These are phyloP conservation scores for Huntiella omanensis DNA, from an alignment of 2,329 filamentous ascomycete species.

Conservation along the genomic window DNA sequence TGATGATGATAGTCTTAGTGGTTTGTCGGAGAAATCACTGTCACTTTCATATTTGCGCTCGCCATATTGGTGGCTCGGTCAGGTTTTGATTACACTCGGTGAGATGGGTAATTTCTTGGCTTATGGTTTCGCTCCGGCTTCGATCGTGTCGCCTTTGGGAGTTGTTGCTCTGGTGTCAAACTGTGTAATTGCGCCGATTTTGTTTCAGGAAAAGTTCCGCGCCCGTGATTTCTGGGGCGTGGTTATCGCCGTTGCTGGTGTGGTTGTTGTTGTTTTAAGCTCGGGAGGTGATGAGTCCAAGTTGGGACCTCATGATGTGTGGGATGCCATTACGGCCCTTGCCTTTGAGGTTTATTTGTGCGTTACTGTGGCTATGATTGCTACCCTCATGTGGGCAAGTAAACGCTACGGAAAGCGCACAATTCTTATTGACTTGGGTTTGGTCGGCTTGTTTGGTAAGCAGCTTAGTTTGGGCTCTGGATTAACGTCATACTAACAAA, in stretches of 20 bases:
- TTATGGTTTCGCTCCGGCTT: conserved; percentile 93
- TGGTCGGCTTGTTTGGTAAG: conserved; percentile 83
- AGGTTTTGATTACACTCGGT: conserved; percentile 78
- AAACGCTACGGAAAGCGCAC: conserved; percentile 66
- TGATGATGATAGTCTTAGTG: not conserved
- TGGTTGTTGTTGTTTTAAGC: conserved; percentile 81
- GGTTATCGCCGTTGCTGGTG: conserved; percentile 66
- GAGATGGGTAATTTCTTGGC: conserved; percentile 94
- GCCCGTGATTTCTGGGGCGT: conserved; percentile 75
- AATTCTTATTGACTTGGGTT: conserved; percentile 78
- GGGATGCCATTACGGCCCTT: conserved; percentile 68
- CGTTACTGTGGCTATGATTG: conserved; percentile 55
- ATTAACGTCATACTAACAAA: conserved; percentile 4
- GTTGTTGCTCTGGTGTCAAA: conserved; percentile 96
- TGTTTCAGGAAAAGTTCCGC: conserved; percentile 83
- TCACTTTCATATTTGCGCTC: conserved; percentile 66
- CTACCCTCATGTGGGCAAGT: conserved; percentile 63
- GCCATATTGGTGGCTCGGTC: conserved; percentile 91
- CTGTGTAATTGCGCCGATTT: conserved; percentile 83
- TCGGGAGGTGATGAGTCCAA: conserved; percentile 80
- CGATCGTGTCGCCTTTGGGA: conserved; percentile 87
- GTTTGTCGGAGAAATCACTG: conserved; percentile 14
- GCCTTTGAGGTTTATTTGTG: conserved; percentile 84
- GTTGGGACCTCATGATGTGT: conserved; percentile 76
- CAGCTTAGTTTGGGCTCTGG: conserved; percentile 8